Evolutionary conservation across 345 rosid genomes (phyloP), one percentile per base, ranked within the genome.

Genomic region (Rhodamnia argentea): DNA sequence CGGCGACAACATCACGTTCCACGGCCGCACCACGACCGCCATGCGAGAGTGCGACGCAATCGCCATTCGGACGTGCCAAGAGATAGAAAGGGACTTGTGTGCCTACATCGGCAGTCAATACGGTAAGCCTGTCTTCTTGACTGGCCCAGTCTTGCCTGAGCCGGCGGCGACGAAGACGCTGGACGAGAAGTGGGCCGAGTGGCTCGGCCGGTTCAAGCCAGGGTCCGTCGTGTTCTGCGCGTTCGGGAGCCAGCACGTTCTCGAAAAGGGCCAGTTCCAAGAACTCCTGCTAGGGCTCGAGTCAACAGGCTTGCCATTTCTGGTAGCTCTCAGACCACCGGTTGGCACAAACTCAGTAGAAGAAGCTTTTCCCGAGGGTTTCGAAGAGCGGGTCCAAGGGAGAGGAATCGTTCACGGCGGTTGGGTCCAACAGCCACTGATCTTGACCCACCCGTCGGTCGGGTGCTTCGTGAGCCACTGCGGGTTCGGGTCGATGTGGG

Each of bases 401-500:
- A 92, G 93, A 83, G 95, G 95, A 20, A 59, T 88, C 75, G 91
- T 94, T 22, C 89, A 84, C n/a, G 91, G 93, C 3, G 93, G 89
- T 5, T 94, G 97, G 97, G 90, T 92, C 52, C 93, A 88, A 55
- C 96, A 95, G 58, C 88, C 90, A 10, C 26, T 82, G 82, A 87
- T 95, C 13, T 53, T 95, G 85, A 78, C 64, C 29, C 95, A 95
- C 88, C 88, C 89, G 1, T 90, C 96, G 0, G 90, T 94, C 1
- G 96, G 98, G n/a, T 94, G 95, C 85, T 93, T 95, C 47, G 96
- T 95, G 86, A 93, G 83, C 85, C 98, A 94, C 62, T 90, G 96
- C 50, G 98, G 98, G 89, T 94, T 90, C 58, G 94, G 96, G 14
- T 93, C 96, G 0, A 92, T 93, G 96, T 95, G 95, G 95, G 98